Evolutionary conservation across 495 filamentous ascomycete species (phyloP), one percentile per base, ranked within the genome.

Genomic region (Lasiosphaeriaceae sp.): DNA sequence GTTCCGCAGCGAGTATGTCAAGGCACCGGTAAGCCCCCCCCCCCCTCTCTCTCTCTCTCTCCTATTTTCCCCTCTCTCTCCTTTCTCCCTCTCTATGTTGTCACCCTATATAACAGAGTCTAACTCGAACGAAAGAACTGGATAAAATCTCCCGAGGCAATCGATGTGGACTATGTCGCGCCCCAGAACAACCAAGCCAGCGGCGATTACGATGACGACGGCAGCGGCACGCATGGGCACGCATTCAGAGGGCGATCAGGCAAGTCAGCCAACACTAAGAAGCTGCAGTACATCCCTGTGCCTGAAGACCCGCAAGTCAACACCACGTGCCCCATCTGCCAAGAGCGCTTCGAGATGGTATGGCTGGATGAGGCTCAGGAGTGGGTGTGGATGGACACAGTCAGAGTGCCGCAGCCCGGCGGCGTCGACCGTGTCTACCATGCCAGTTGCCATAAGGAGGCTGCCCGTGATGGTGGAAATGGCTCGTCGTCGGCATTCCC

Each of bases 301-400:
- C 94, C 92, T 1, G 86, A 88, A 63, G 82, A 87, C 21, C 77
- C 52, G 3, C 72, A 88, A 31, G 82, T 85, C 17, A 88, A 86
- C 60, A 83, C 78, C 23, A 80, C 87, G 3, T 98, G 94, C 63
- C 89, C 90, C 31, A 94, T 98, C 61, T 97, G 94, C 69, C 92
- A 96, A 69, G 94, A 98, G 73, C 87, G 87, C 60, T 96, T 97
- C 55, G 87, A 94, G 70, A 92, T 84, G 57, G 77, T 78, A 35
- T 97, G 90, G 89, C 86, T 90, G 17, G 90, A 96, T 59, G 90
- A 94, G 57, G 88, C 85, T 19, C 90, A 97, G 69, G 91, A 97
- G 58, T 97, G 91, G 79, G 96, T 98, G 29, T 98, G 95, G 90
- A 89, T 88, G 75, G 93, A 98, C 71, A 88, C 94, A 0, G 76